phyloP scores from a whole-genome alignment of 208 protist species.

The Strigomonas culicis region DNA sequence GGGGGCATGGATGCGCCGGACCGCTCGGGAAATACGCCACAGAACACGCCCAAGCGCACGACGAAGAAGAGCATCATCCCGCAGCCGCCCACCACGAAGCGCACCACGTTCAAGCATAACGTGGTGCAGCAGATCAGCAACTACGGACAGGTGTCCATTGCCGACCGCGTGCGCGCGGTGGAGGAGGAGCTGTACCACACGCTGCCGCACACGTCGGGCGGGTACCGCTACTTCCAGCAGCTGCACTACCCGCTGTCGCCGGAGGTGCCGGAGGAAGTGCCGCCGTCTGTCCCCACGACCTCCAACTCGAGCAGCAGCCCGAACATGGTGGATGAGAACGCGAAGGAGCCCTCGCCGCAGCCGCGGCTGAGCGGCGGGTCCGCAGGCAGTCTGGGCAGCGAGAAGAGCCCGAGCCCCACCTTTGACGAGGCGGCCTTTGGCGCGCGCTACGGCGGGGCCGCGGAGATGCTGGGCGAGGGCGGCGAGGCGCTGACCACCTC shows the following conservation, averaged over 20 bases:
- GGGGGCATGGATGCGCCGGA: slow-evolving; percentile 45
- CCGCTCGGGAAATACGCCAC: slow-evolving; percentile 16
- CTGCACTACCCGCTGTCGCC: slow-evolving; percentile 66
- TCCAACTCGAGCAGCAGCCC: slow-evolving; percentile 12
- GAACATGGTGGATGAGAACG: background rate
- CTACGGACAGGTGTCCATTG: slow-evolving; percentile 5
- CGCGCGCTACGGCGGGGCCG: slow-evolving; percentile 18
- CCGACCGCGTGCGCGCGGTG: slow-evolving; percentile 25
- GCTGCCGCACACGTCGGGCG: slow-evolving; percentile 27
- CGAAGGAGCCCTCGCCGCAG: slow-evolving; percentile 39
- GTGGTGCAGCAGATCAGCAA: background rate
- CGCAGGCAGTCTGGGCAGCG: slow-evolving; percentile 13
- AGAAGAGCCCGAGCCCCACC: slow-evolving; percentile 30
- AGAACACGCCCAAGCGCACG: slow-evolving; percentile 16
- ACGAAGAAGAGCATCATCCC: slow-evolving; percentile 10
- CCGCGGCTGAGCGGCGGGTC: slow-evolving; percentile 23
- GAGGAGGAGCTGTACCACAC: slow-evolving; percentile 55
- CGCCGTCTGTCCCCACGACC: slow-evolving; percentile 9
- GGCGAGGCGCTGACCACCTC: slow-evolving; percentile 30
- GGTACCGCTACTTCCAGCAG: slow-evolving; percentile 60
- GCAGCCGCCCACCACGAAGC: background rate
- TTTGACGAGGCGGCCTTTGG: slow-evolving; percentile 50
- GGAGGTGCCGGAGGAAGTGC: slow-evolving; percentile 18
- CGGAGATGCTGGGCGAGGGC: slow-evolving; percentile 18
- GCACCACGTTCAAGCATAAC: background rate